Percentiles rank a stretch among this genome's conserved stretches.
These are phyloP conservation scores for Epichloe uncinata DNA, from an alignment of 2,329 filamentous ascomycete genomes.

Conservation along the genomic window DNA sequence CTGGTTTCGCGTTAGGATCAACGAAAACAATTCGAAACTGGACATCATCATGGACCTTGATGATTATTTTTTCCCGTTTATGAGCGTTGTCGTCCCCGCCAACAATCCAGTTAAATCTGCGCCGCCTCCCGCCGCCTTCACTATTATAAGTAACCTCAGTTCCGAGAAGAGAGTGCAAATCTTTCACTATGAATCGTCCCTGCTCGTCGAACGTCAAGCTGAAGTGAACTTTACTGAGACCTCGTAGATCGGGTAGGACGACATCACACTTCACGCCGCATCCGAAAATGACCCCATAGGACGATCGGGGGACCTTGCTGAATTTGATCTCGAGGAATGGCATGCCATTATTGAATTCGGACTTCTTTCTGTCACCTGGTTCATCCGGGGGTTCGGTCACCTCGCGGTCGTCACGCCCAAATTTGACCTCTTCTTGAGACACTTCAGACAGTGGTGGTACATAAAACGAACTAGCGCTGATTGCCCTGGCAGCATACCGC, in stretches of 20 bases:
- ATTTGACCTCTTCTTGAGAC: neutral
- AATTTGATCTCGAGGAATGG: conserved; percentile 8
- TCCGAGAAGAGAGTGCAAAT: conserved; percentile 10
- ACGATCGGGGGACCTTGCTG: conserved; percentile 7
- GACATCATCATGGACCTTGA: neutral
- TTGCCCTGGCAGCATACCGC: neutral
- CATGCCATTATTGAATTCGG: neutral
- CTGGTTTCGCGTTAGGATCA: no score
- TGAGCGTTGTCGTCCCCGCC: conserved; percentile 6
- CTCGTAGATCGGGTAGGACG: conserved; percentile 3
- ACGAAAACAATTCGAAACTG: conserved; percentile 7
- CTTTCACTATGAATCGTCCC: conserved; percentile 9
- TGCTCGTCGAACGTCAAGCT: conserved; percentile 12
- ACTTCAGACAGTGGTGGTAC: neutral
- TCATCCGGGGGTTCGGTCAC: conserved; percentile 1
- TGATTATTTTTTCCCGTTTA: conserved; percentile 4
- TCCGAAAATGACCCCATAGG: conserved; percentile 9
- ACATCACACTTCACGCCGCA: conserved; percentile 8
- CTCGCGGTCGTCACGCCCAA: conserved; percentile 3
- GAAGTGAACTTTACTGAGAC: conserved; percentile 8
- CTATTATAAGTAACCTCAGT: conserved; percentile 14
- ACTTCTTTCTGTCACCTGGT: neutral
- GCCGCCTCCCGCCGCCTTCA: conserved; percentile 8
- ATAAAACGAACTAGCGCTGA: neutral
- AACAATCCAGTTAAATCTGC: conserved; percentile 13